Conservation (phyloP, 1,284 basidiomycete species). For the Sanghuangporus weigelae region DNA sequence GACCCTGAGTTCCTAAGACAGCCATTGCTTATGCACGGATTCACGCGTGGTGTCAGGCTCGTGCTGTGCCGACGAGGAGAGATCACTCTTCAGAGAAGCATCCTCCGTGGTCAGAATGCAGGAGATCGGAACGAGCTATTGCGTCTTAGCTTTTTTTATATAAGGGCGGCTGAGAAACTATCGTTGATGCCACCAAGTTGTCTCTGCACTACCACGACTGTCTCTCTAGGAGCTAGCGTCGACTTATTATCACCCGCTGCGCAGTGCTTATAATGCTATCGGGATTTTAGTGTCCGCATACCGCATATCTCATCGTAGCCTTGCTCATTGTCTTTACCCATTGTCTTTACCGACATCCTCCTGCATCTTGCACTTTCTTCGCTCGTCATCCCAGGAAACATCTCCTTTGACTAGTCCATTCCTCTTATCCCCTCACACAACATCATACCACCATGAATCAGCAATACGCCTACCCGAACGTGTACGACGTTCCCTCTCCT, state of each 20-base stretch:
- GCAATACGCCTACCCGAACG: neutral
- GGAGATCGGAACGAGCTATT: neutral
- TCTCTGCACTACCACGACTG: neutral
- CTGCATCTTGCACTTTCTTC: neutral
- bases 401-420: neutral
- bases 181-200: neutral
- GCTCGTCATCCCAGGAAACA: neutral
- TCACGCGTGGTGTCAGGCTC: neutral
- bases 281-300: neutral
- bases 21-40: neutral
- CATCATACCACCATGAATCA: neutral
- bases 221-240: neutral
- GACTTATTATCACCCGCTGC: neutral
- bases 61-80: neutral
- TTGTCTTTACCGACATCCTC: neutral
- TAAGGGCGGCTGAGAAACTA: neutral
- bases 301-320: neutral
- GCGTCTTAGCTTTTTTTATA: neutral
- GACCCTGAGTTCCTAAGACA: neutral
- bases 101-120: neutral
- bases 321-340: neutral
- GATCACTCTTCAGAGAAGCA: neutral
- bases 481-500: neutral
- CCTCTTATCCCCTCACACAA: neutral
- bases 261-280: neutral